Evolutionary conservation across 2,329 filamentous ascomycete genomes (phyloP), one percentile per base, ranked within the genome.

Genomic region (Penicillium frequentans): DNA sequence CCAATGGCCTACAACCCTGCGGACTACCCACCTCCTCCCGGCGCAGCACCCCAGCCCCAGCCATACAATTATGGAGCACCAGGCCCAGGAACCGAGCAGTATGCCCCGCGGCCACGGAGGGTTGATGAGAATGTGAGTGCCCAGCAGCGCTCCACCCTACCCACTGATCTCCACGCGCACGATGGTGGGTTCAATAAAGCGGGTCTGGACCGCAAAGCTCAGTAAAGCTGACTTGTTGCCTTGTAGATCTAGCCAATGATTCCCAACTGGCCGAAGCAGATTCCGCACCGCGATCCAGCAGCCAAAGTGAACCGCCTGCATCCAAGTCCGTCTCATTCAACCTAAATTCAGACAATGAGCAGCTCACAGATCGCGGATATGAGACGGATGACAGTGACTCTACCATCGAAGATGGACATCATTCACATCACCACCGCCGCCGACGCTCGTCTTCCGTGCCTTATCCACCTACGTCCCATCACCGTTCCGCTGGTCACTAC

Each of bases 81-180:
- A 33, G 67, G 68, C 44, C 53, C 64, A 11, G 73, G 66, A 49
- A 66, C 70, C 31, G 73, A 77, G 56, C 68, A 71, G n/a, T 79
- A 78, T 59, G 71, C 72, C 24, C 64, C 73, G 27, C 66, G 69
- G 64, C 68, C 72, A 49, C 68, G 72, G 60, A 70, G 75, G 62
- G 73, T 71, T 57, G 77, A 80, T 70, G 78, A 81, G 68, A 81
- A 80, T 79, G 79, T 81, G 77, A 81, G 79, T 80, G 70, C 71
- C 71, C 68, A 68, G 63, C 62, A 63, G 61, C 70, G 67, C 62
- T 67, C 66, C 67, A 64, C 65, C 69, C 62, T 69, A 68, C 66
- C 67, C 69, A 68, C 72, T 68, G 66, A 72, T 67, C 64, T 70
- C 65, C 70, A 68, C 64, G 63, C 64, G 65, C 62, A 69, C 64